Evolutionary conservation across 768 basidiomycete genomes (phyloP).

Genomic region (Asterophora lycoperdoides): DNA sequence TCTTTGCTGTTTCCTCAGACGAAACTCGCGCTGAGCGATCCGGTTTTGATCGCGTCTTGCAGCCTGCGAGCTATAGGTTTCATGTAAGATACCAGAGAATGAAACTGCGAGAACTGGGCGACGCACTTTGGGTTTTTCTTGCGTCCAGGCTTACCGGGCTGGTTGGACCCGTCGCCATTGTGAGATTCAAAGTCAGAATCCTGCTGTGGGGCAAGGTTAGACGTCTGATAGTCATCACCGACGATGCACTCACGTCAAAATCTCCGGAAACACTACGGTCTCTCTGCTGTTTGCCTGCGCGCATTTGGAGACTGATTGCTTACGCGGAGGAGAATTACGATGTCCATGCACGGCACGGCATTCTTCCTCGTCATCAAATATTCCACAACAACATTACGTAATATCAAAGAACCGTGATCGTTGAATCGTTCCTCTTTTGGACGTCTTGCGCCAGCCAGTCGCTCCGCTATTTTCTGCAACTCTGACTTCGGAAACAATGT

Average conservation of each 20-base stretch:
- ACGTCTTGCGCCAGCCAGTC: neutral
- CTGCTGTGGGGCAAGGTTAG: slow-evolving; percentile 25
- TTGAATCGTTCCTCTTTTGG: neutral
- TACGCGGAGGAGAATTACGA: slow-evolving; percentile 45
- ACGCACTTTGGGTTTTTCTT: slow-evolving; percentile 89
- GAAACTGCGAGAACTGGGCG: slow-evolving; percentile 9
- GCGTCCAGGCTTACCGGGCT: slow-evolving; percentile 64
- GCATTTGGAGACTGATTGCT: slow-evolving; percentile 42
- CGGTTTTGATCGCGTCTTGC: slow-evolving; percentile 86
- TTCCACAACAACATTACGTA: slow-evolving; percentile 7
- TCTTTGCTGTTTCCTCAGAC: slow-evolving; percentile 86
- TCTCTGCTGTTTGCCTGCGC: slow-evolving; percentile 41
- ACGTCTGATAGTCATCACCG: neutral
- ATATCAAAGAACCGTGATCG: neutral
- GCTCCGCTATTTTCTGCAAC: too few species aligned
- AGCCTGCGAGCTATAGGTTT: slow-evolving; percentile 67
- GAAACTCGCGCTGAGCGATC: slow-evolving; percentile 91
- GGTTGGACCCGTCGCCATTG: slow-evolving; percentile 32
- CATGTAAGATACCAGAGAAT: slow-evolving; percentile 2
- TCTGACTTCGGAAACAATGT: too few species aligned
- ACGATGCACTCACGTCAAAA: slow-evolving; percentile 38
- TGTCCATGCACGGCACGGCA: slow-evolving; percentile 10
- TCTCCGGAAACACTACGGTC: slow-evolving; percentile 67
- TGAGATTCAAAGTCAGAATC: slow-evolving; percentile 69
- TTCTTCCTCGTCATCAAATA: too few species aligned